Percentiles rank a stretch among this genome's conserved stretches.
Conservation (phyloP, 75 land plant species). For the Chamaecyparis obtusa region DNA sequence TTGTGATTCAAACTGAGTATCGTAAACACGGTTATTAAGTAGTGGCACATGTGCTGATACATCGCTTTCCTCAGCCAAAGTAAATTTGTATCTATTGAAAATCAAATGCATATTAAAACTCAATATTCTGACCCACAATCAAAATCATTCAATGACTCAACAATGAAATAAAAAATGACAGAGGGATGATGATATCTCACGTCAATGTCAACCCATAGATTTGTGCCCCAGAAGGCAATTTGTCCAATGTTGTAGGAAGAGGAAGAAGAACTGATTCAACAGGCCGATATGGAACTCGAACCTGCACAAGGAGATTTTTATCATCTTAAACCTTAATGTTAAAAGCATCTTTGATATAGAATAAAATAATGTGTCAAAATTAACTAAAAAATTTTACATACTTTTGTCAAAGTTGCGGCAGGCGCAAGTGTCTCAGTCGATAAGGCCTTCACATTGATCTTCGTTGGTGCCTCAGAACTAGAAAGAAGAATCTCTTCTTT, state of each 20-base stretch:
- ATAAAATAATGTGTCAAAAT: background rate
- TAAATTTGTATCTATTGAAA: slow-evolving; percentile 83
- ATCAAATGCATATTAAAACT: slow-evolving; percentile 15
- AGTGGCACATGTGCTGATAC: slow-evolving; percentile 82
- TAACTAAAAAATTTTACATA: background rate
- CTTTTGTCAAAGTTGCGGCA: slow-evolving; percentile 65
- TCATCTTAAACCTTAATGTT: background rate
- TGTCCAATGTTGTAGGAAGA: slow-evolving; percentile 74
- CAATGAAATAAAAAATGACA: background rate
- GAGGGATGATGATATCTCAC: slow-evolving; percentile 30
- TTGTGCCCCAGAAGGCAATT: slow-evolving; percentile 79
- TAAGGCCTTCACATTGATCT: slow-evolving; percentile 68
- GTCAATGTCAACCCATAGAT: slow-evolving; percentile 71
- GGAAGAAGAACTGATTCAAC: slow-evolving; percentile 59
- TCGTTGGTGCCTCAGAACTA: slow-evolving; percentile 80
- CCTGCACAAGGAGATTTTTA: slow-evolving; percentile 39
- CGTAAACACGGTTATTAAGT: slow-evolving; percentile 88
- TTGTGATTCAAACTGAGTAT: slow-evolving; percentile 94
- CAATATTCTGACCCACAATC: background rate
- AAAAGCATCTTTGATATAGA: background rate
- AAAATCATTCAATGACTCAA: background rate
- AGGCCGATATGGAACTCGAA: slow-evolving; percentile 82
- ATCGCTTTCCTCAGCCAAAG: slow-evolving; percentile 74
- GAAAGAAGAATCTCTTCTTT: slow-evolving; percentile 61
- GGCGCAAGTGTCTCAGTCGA: slow-evolving; percentile 77